Conservation (phyloP, 1,284 basidiomycete genomes). For the Leccinum griseonigrum region DNA sequence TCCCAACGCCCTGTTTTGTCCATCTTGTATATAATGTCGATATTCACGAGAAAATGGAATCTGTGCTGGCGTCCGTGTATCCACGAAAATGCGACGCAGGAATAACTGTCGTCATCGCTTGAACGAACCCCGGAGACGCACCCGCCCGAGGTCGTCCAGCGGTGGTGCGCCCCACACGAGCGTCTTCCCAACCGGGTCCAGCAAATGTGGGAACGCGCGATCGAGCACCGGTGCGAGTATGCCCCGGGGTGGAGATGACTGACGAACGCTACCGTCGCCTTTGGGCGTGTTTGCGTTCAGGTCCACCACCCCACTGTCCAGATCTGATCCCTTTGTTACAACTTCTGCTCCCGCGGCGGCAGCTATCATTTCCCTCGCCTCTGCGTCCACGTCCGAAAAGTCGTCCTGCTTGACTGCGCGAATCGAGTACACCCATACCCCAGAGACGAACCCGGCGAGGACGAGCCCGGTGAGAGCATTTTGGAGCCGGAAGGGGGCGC, state of each 20-base stretch:
- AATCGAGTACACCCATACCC: conserved; percentile 92
- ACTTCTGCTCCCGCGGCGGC: neutral
- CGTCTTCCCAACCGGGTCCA: conserved; percentile 60
- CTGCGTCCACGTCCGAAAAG: conserved; percentile 82
- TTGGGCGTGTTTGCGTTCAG: conserved; percentile 15
- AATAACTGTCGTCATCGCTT: neutral
- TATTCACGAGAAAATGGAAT: neutral
- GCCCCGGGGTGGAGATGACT: conserved; percentile 31
- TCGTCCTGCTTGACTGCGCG: conserved; percentile 91
- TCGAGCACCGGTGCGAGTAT: conserved; percentile 48
- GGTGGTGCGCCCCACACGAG: conserved; percentile 70
- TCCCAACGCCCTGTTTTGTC: neutral
- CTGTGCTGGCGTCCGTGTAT: neutral
- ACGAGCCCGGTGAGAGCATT: conserved; percentile 79
- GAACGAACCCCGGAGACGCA: conserved; percentile 25
- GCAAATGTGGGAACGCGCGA: conserved; percentile 43
- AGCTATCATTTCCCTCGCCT: conserved; percentile 55
- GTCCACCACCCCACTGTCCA: conserved; percentile 1
- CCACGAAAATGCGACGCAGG: neutral
- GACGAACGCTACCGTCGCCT: neutral
- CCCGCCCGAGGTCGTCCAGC: conserved; percentile 52
- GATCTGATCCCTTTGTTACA: neutral
- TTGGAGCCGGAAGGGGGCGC: conserved; percentile 75
- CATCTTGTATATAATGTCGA: neutral
- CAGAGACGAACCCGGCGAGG: conserved; percentile 76